Evolutionary conservation across 805 yeast genomes (phyloP), one percentile per base, ranked within the genome.

Genomic region (Soucietia sequanensis): DNA sequence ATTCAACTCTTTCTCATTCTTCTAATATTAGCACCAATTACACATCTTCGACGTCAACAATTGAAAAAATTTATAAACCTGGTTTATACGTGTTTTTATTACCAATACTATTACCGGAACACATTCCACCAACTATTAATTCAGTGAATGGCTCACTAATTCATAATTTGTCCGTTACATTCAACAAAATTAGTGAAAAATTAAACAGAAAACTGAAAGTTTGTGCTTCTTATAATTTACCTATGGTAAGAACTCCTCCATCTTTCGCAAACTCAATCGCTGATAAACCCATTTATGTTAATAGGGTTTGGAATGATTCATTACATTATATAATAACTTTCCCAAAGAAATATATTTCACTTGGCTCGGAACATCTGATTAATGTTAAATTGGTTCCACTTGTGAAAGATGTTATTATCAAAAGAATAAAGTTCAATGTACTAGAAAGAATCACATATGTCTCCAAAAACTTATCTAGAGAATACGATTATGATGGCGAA

Each of bases 211-310:
- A 62, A 35, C 53, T 61, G 13, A 69, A 59, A 35, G 50, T 55
- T 4, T 48, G 53, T 21, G 57, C 62, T 2, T 32, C 31, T 21
- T 65, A 53, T 40, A 51, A 62, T 27, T 48, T 76, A 22, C 80
- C 80, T 2, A 68, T 72, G 58, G 71, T 75, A 6, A 55, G 81
- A 34, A 60, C 76, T 1, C 81, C 81, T 1, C 81, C 81, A 0
- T 71, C 77, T 4, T 70, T 72, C 52, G 79, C 80, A 2, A 70
- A 75, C 23, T 71, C 78, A 3, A 72, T 76, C 6, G 65, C 78
- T 5, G 82, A 84, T 51, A 85, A 83, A 50, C 88, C 95, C 0
- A 75, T 85, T 12, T 84, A 80, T 54, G 87, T 85, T 23, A 83
- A 81, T 52, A 70, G 85, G 42, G 70, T 79, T 1, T 85, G 93